Base-by-base conservation (phyloP, 306 rosid species). In the Cyamopsis tetragonoloba region DNA sequence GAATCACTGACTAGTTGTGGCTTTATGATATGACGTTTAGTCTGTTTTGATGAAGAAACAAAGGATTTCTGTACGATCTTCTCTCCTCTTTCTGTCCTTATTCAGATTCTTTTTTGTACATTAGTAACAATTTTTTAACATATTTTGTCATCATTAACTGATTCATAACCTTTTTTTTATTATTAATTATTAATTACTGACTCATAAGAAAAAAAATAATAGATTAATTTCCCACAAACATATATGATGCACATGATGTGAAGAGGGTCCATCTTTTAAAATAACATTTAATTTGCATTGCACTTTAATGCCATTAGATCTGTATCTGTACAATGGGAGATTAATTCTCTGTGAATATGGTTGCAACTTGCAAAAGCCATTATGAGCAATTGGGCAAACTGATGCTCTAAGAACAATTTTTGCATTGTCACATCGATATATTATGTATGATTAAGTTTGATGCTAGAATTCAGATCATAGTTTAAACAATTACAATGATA, bases 1-100 rank as follows among this genome's bases (percentile, higher is more conserved):
- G 89, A 77, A 74, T 37, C 82, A 31, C 80, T 75, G 77, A 56
- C 51, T 6, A 31, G 65, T 68, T 48, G 37, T 72, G 81, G 59
- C 78, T 76, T 80, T 77, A 71, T 66, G 68, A 50, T 37, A 9
- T 50, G 66, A 32, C 23, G 31, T 27, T 58, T 14, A 7, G 27
- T 14, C 51, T 44, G 59, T 20, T 73, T 62, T 77, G 75, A 69
- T 74, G 82, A 79, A 79, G 85, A 69, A 77, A 71, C 24, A 32
- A 18, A 34, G 73, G 74, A 80, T 69, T 66, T 69, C 55, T 66
- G 84, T 62, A 77, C 77, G 14, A 42, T 74, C 57, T 28, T 35
- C 49, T 57, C 42, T 20, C 51, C n/a, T 18, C 22, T 17, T 32
- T 30, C 22, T 17, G 34, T 30, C 51, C 27, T 42, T 23, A 50